phyloP scores from a whole-genome alignment of 768 basidiomycete species.

The Collybia sp. region DNA sequence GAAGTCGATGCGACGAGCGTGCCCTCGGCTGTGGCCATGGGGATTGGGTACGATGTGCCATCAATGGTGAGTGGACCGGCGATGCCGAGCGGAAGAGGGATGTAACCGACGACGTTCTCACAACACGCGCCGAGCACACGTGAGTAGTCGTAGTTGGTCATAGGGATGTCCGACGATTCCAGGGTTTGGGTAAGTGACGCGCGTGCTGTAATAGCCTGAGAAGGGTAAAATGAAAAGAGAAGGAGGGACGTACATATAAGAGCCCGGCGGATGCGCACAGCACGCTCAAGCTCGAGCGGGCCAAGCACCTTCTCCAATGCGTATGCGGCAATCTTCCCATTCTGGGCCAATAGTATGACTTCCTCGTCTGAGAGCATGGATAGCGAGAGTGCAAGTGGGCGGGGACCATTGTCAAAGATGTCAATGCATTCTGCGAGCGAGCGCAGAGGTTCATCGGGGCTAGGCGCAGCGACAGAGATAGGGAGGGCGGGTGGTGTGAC shows the following conservation, averaged over 20 bases:
- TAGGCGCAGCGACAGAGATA: conserved; percentile 4
- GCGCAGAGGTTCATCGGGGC: conserved; percentile 25
- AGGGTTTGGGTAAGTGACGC: conserved; percentile 80
- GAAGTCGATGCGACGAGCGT: conserved; percentile 97
- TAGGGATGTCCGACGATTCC: conserved; percentile 79
- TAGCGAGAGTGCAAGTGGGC: conserved; percentile 52
- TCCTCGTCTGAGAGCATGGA: conserved; percentile 85
- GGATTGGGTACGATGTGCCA: conserved; percentile 79
- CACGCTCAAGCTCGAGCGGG: conserved; percentile 64
- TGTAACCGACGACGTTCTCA: conserved; percentile 97
- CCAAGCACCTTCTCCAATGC: conserved; percentile 93
- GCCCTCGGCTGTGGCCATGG: conserved; percentile 99
- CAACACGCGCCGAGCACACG: conserved; percentile 95
- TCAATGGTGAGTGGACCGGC: conserved; percentile 95
- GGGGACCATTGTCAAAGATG: conserved; percentile 71
- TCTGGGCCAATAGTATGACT: conserved; percentile 80
- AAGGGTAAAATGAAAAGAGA: not conserved
- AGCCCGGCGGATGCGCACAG: conserved; percentile 81
- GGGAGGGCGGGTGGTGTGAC: conserved; percentile 4
- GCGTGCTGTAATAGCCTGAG: conserved; percentile 53
- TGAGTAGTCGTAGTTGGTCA: conserved; percentile 86
- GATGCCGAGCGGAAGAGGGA: conserved; percentile 93
- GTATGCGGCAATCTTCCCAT: conserved; percentile 93
- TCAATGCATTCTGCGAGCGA: conserved; percentile 75
- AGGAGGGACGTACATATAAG: conserved; percentile 71